Percentiles rank a stretch among this genome's conserved stretches.
Evolutionary conservation across 2,329 filamentous ascomycete species (phyloP).

Genomic region (Epichloe amarillans): DNA sequence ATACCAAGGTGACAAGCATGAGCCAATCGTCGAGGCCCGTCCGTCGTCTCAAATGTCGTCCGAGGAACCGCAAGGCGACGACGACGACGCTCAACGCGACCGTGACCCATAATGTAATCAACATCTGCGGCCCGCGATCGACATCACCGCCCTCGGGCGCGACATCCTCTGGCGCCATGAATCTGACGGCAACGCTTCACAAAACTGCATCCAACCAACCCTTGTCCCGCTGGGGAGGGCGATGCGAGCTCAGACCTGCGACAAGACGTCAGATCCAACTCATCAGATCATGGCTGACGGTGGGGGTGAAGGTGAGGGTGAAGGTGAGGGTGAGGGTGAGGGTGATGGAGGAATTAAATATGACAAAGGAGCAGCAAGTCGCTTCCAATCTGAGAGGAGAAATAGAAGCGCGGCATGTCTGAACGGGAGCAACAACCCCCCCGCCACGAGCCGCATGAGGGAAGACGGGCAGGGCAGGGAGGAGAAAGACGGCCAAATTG

Average conservation of each 20-base stretch:
- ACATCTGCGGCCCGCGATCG: not conserved
- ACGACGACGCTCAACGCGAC: not conserved
- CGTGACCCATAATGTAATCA: conserved; percentile 2
- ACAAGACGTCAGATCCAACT: not conserved
- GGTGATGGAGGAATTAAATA: not conserved
- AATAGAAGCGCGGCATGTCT: no score
- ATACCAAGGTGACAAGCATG: conserved; percentile 5
- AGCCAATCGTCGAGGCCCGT: conserved; percentile 3
- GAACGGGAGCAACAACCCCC: no score
- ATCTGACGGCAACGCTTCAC: not conserved
- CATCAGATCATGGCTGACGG: not conserved
- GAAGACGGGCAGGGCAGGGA: not conserved
- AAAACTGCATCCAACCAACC: no score
- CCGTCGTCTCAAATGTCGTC: not conserved
- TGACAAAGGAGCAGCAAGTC: not conserved
- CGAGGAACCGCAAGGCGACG: conserved; percentile 3
- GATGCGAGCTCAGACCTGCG: not conserved
- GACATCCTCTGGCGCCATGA: not conserved
- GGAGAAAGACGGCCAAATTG: not conserved
- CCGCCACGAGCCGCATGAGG: no score
- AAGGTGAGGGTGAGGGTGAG: not conserved
- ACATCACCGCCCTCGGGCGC: conserved; percentile 2
- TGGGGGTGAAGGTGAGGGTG: not conserved
- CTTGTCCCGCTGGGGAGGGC: not conserved
- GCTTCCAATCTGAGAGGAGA: no score